Conservation (phyloP, 495 filamentous ascomycete species). For the Neurospora pannonica region DNA sequence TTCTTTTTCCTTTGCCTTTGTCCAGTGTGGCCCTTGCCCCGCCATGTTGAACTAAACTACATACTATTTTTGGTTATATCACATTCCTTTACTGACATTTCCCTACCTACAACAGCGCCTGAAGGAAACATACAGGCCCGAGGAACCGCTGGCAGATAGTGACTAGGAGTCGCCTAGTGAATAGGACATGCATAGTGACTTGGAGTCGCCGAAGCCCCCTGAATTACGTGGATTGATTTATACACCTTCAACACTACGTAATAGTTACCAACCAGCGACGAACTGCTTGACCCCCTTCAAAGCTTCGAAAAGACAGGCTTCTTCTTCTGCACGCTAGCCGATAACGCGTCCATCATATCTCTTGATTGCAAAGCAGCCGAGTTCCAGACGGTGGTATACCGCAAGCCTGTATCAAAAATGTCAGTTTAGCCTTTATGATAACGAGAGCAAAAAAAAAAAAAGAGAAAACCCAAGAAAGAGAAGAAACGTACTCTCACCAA, state of each 20-base stretch:
- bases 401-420: conserved; percentile 44
- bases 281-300: conserved; percentile 25
- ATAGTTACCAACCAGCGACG: background rate
- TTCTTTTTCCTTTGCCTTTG: background rate
- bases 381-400: conserved; percentile 86
- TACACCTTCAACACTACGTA: background rate
- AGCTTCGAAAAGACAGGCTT: conserved; percentile 84
- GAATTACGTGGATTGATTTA: background rate
- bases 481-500: conserved; percentile 57
- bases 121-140: conserved; percentile 31
- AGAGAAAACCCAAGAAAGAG: background rate
- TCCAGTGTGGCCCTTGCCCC: background rate
- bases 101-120: conserved; percentile 21
- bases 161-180: conserved; percentile 15
- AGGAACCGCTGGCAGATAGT: conserved; percentile 31
- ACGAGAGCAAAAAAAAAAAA: background rate
- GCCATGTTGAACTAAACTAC: background rate
- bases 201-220: background rate
- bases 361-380: conserved; percentile 67
- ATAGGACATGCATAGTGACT: background rate
- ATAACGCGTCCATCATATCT: conserved; percentile 65
- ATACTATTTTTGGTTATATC: background rate
- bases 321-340: conserved; percentile 68
- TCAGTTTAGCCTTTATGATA: background rate
- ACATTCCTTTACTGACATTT: background rate